phyloP scores from a whole-genome alignment of 1,284 basidiomycete genomes.

The Ceratobasidium sp. region DNA sequence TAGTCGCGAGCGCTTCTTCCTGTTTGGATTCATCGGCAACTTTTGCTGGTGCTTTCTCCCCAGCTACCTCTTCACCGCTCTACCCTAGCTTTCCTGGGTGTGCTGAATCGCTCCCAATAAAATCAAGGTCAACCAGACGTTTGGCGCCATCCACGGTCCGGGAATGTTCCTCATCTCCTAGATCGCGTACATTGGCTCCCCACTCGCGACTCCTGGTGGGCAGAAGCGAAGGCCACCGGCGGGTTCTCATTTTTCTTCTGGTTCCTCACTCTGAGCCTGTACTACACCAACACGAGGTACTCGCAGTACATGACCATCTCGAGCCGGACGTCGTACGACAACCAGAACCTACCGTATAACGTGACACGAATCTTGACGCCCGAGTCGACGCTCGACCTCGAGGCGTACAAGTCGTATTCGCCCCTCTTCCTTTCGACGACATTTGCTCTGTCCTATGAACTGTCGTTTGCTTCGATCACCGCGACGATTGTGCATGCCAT shows the following conservation, averaged over 20 bases:
- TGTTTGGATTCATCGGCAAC: conserved; percentile 64
- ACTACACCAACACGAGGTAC: conserved; percentile 60
- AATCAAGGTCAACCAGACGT: conserved; percentile 69
- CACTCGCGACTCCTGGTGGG: conserved; percentile 64
- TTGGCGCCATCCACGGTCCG: conserved; percentile 67
- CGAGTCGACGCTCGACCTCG: conserved; percentile 64
- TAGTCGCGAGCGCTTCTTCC: conserved; percentile 81
- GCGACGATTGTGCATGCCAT: conserved; percentile 75
- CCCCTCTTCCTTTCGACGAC: conserved; percentile 79
- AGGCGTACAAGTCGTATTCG: conserved; percentile 78
- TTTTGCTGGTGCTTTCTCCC: conserved; percentile 73
- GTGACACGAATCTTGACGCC: conserved; percentile 66
- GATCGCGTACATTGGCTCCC: conserved; percentile 60
- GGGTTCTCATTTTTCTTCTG: conserved; percentile 83
- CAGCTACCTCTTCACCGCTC: conserved; percentile 74
- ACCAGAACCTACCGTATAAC: conserved; percentile 71
- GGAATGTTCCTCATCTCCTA: conserved; percentile 57
- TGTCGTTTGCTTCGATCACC: conserved; percentile 72
- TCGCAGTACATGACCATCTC: conserved; percentile 63
- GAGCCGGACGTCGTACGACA: conserved; percentile 64
- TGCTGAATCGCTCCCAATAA: conserved; percentile 76
- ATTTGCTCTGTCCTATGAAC: conserved; percentile 72
- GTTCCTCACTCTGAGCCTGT: conserved; percentile 73
- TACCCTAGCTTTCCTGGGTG: conserved; percentile 74
- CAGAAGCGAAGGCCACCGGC: conserved; percentile 73